These are phyloP conservation scores for Gossypium lobatum DNA, from an alignment of 441 rosid genomes.

Conservation along the genomic window DNA sequence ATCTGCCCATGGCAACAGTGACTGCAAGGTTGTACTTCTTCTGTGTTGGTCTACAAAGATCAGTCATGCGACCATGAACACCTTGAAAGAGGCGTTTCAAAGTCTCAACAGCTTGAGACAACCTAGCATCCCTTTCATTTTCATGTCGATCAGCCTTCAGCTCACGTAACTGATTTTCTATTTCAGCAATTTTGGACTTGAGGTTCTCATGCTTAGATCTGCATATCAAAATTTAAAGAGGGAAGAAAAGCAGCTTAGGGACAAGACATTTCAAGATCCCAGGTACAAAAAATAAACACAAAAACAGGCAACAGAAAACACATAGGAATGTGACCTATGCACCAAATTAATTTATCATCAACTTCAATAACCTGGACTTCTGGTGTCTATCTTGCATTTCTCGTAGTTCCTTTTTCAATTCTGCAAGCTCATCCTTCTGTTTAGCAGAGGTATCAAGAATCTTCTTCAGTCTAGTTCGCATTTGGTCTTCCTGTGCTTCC, in stretches of 20 bases:
- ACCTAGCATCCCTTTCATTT: conserved; percentile 84
- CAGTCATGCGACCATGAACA: conserved; percentile 98
- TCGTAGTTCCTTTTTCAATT: conserved; percentile 60
- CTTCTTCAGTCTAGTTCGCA: conserved; percentile 57
- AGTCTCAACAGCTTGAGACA: conserved; percentile 88
- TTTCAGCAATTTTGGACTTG: conserved; percentile 72
- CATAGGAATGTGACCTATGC: background rate
- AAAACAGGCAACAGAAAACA: background rate
- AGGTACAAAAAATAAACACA: background rate
- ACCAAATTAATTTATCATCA: conserved; percentile 14
- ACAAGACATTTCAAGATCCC: background rate
- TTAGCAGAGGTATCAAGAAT: conserved; percentile 53
- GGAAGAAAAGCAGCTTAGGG: conserved; percentile 4
- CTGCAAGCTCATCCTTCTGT: conserved; percentile 59
- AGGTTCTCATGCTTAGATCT: conserved; percentile 71
- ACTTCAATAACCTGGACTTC: conserved; percentile 56
- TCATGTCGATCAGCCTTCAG: conserved; percentile 91
- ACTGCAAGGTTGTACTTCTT: conserved; percentile 96
- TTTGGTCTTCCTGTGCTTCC: conserved; percentile 69
- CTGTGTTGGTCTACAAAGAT: conserved; percentile 89
- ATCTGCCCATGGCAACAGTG: conserved; percentile 98
- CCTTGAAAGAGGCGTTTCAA: conserved; percentile 91
- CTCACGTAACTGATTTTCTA: conserved; percentile 87
- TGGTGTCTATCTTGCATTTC: conserved; percentile 71
- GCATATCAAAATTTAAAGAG: conserved; percentile 20